phyloP scores from a whole-genome alignment of 352 stramenopile genomes.

The Phytophthora sansomeana region DNA sequence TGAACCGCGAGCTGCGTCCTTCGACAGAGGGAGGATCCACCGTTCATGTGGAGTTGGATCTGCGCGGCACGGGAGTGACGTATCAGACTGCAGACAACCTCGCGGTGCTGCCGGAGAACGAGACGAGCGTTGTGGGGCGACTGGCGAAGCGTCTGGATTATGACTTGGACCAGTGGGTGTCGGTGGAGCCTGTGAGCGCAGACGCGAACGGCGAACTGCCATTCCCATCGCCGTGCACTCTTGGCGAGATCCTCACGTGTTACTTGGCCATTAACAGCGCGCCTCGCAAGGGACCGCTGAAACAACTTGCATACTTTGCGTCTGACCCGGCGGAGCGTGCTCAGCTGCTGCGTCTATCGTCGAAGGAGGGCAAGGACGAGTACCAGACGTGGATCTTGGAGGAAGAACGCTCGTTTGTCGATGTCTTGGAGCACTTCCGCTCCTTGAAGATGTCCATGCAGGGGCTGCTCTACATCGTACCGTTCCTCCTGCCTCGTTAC shows the following conservation, averaged over 20 bases:
- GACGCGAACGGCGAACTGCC: constrained; percentile 70
- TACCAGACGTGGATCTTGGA: constrained; percentile 95
- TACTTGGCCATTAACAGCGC: constrained; percentile 96
- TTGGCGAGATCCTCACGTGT: constrained; percentile 91
- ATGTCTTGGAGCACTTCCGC: constrained; percentile 88
- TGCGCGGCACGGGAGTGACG: constrained; percentile 80
- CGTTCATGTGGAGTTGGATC: constrained; percentile 90
- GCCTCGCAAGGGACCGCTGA: constrained; percentile 85
- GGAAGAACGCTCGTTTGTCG: constrained; percentile 90
- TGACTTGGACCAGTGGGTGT: constrained; percentile 92
- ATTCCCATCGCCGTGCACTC: constrained; percentile 96
- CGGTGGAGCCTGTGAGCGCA: constrained; percentile 61
- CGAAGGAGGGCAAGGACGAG: constrained; percentile 93
- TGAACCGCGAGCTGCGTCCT: constrained; percentile 93
- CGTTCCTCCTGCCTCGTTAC: constrained; percentile 94
- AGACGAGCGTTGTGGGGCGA: constrained; percentile 73
- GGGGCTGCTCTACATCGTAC: constrained; percentile 94
- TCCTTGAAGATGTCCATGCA: constrained; percentile 70
- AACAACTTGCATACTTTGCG: constrained; percentile 86
- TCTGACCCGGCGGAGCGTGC: constrained; percentile 58
- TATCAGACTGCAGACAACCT: constrained; percentile 96
- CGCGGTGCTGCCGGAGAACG: constrained; percentile 93
- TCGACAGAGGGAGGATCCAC: constrained; percentile 85
- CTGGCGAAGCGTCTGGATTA: constrained; percentile 89
- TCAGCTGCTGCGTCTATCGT: constrained; percentile 62